These are phyloP conservation scores for Hypoxylon rickii DNA, from an alignment of 495 filamentous ascomycete species.

Conservation along the genomic window DNA sequence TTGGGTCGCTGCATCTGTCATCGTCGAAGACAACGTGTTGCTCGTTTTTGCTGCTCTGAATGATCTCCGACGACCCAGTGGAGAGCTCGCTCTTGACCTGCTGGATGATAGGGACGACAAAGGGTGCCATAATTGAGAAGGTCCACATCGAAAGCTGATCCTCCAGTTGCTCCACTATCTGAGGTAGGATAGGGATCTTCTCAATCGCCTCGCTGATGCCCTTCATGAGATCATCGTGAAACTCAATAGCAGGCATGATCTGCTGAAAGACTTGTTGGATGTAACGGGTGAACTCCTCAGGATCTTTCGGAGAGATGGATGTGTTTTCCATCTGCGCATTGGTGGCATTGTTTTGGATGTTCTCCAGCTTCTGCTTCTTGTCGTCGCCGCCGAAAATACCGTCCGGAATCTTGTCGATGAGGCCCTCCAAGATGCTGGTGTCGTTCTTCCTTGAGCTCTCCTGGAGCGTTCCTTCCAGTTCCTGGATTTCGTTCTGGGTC, in stretches of 20 bases:
- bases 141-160: slow-evolving; percentile 83
- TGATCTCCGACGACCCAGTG: slow-evolving; percentile 84
- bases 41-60: slow-evolving; percentile 74
- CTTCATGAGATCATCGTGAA: slow-evolving; percentile 85
- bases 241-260: slow-evolving; percentile 84
- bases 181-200: slow-evolving; percentile 76
- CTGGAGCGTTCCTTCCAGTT: slow-evolving; percentile 75
- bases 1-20: slow-evolving; percentile 74
- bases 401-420: slow-evolving; percentile 76
- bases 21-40: slow-evolving; percentile 87
- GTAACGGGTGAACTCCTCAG: slow-evolving; percentile 74
- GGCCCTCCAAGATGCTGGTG: slow-evolving; percentile 70
- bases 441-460: slow-evolving; percentile 56
- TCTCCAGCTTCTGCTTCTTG: slow-evolving; percentile 66
- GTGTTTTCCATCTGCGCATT: slow-evolving; percentile 68
- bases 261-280: slow-evolving; percentile 68
- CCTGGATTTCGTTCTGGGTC: slow-evolving; percentile 82
- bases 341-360: slow-evolving; percentile 69
- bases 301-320: slow-evolving; percentile 69
- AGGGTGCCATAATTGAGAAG: slow-evolving; percentile 83
- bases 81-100: slow-evolving; percentile 84
- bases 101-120: slow-evolving; percentile 79
- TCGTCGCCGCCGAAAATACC: slow-evolving; percentile 73
- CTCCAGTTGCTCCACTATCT: slow-evolving; percentile 78
- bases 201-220: slow-evolving; percentile 75